phyloP scores from a whole-genome alignment of 495 filamentous ascomycete genomes.

The Melanomma pulvis-pyrius region DNA sequence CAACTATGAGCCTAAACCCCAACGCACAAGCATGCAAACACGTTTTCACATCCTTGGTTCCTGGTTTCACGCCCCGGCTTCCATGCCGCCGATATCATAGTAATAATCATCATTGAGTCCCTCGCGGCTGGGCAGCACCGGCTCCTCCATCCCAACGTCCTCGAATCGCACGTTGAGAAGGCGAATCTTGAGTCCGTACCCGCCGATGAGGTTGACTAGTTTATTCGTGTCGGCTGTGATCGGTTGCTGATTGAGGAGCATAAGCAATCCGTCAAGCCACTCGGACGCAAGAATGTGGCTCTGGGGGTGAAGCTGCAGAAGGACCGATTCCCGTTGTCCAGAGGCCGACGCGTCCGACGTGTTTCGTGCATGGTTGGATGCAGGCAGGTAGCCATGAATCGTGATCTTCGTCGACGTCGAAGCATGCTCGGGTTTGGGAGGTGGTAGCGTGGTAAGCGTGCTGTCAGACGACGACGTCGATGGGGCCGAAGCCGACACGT shows the following conservation, averaged over 20 bases:
- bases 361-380: conserved; percentile 24
- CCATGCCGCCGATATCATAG: conserved; percentile 58
- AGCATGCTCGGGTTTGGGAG: conserved; percentile 34
- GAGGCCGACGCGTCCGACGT: conserved; percentile 42
- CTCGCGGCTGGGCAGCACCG: conserved; percentile 59
- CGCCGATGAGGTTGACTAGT: conserved; percentile 77
- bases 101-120: conserved; percentile 70
- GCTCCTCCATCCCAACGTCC: conserved; percentile 51
- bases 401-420: conserved; percentile 79
- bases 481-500: conserved; percentile 70
- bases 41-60: background rate
- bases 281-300: conserved; percentile 86
- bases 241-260: conserved; percentile 92
- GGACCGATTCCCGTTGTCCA: conserved; percentile 56
- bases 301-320: conserved; percentile 80
- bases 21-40: conserved; percentile 8
- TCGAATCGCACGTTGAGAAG: conserved; percentile 91
- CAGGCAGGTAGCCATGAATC: conserved; percentile 70
- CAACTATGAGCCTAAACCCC: conserved; percentile 1
- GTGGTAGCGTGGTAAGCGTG: conserved; percentile 41
- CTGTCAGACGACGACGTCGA: conserved; percentile 53
- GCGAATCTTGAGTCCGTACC: conserved; percentile 91
- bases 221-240: conserved; percentile 96
- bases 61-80: conserved; percentile 30
- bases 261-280: conserved; percentile 93